Base-by-base conservation (phyloP, 73 alveolate species). In the Blepharisma stoltei region DNA sequence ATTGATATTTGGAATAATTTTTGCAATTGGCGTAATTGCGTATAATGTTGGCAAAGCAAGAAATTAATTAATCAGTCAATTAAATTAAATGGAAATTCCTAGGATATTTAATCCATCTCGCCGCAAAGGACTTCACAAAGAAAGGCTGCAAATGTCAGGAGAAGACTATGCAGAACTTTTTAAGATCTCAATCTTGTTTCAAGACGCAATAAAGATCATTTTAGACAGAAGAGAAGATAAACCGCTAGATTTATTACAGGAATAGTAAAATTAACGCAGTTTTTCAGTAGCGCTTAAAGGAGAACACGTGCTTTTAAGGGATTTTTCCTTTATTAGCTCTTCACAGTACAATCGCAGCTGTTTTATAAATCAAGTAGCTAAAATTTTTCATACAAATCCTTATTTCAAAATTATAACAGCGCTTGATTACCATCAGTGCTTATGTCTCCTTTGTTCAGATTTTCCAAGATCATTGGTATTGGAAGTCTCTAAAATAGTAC, bases 221-320 rank as follows among this genome's bases (percentile, higher is more conserved):
- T 54, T 89, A 18, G 95, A 89, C 54, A 55, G 95, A 44, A 80
- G 90, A 80, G 95, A 83, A 70, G 95, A 89, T 8, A 89, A 89
- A 38, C 93, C 95, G 6, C 43, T 54, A 41, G 92, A 81, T 25
- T 54, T 89, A 38, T 86, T 89, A 8, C 37, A 27, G 20, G 91
- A 89, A 71, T 89, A 89, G 73, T 60, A 60, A 60, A 25, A 25
- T 9, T 60, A 8, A 60, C 45, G 14, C 73, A 60, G 73, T 68
- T 81, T 89, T 66, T 67, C 76, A 2, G 55, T 89, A 0, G 80
- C 93, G 14, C 80, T 89, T 6, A 89, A 81, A 60, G 95, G 95
- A 20, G 95, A 89, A 81, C 95, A 89, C 45, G 76, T 89, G 4
- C 71, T 89, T 4, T 73, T 89, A 37, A 75, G 95, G 54, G 95